Conservation (phyloP, 352 stramenopile species). For the Phytophthora hybrid region DNA sequence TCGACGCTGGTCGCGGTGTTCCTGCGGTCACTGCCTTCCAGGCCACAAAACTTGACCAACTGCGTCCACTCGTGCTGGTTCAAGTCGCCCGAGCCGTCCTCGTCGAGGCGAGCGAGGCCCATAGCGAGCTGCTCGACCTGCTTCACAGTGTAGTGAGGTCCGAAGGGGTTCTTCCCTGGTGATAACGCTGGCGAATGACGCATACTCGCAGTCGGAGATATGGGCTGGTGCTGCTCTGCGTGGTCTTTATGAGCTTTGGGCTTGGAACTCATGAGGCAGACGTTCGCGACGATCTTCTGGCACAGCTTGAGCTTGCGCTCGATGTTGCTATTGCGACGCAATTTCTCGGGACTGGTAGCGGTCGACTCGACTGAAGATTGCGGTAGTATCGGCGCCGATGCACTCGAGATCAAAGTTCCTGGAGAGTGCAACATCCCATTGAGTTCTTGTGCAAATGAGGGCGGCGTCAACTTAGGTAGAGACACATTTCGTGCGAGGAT, state of each 20-base stretch:
- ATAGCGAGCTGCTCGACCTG: constrained; percentile 66
- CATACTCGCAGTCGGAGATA: constrained; percentile 13
- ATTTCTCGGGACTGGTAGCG: constrained; percentile 16
- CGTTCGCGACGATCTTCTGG: constrained; percentile 46
- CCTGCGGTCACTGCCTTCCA: constrained; percentile 26
- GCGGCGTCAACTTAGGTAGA: constrained; percentile 43
- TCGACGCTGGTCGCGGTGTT: constrained; percentile 43
- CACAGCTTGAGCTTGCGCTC: constrained; percentile 68
- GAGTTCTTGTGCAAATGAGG: constrained; percentile 6
- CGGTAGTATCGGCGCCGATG: constrained; percentile 30
- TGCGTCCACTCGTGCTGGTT: constrained; percentile 64
- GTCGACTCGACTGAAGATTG: not conserved
- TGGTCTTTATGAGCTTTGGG: constrained; percentile 23
- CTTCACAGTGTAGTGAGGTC: constrained; percentile 65
- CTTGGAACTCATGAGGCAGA: constrained; percentile 32
- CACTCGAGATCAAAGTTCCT: constrained; percentile 32
- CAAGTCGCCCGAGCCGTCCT: constrained; percentile 66
- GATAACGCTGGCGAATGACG: constrained; percentile 13
- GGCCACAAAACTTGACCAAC: constrained; percentile 46
- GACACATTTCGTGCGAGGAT: constrained; percentile 48
- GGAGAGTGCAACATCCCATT: constrained; percentile 4
- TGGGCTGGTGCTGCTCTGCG: constrained; percentile 6
- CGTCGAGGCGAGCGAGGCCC: constrained; percentile 59
- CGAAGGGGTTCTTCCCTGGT: constrained; percentile 52
- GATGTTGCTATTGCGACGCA: constrained; percentile 53